Percentiles rank a stretch among this genome's conserved stretches.
Evolutionary conservation across 2,329 filamentous ascomycete genomes (phyloP).

Genomic region (Nothopassalora personata): DNA sequence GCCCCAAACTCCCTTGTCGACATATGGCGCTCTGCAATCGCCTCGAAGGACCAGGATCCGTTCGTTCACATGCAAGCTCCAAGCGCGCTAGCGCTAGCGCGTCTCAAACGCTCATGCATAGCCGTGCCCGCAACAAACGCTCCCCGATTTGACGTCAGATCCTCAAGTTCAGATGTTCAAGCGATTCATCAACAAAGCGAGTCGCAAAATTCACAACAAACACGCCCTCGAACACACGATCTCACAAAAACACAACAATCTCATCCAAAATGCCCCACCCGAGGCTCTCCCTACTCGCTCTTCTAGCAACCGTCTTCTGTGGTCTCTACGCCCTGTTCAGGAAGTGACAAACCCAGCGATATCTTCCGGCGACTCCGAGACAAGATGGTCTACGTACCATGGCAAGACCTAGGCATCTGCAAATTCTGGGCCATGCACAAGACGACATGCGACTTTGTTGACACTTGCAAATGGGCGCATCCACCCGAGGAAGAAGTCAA

Average conservation of each 20-base stretch:
- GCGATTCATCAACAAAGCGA: not conserved
- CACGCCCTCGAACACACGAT: not conserved
- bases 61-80: conserved; percentile 1
- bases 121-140: not conserved
- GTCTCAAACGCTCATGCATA: not conserved
- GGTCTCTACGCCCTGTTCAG: not conserved
- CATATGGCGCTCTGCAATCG: not conserved
- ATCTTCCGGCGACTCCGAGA: not conserved
- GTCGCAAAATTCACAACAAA: not conserved
- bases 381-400: conserved; percentile 22
- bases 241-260: not conserved
- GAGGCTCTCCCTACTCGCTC: not conserved
- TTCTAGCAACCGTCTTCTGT: not conserved
- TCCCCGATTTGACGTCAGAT: not conserved
- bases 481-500: conserved; percentile 13
- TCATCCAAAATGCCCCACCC: not conserved
- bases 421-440: conserved; percentile 16
- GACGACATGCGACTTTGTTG: conserved; percentile 7
- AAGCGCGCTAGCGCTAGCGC: not conserved
- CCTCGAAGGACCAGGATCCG: not conserved
- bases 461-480: conserved; percentile 17
- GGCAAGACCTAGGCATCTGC: conserved; percentile 24
- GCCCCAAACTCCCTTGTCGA: too few species aligned
- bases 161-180: not conserved
- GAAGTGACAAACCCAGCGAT: not conserved